Evolutionary conservation across 768 basidiomycete species (phyloP), one percentile per base, ranked within the genome.

Genomic region (Boletellus emodensis): DNA sequence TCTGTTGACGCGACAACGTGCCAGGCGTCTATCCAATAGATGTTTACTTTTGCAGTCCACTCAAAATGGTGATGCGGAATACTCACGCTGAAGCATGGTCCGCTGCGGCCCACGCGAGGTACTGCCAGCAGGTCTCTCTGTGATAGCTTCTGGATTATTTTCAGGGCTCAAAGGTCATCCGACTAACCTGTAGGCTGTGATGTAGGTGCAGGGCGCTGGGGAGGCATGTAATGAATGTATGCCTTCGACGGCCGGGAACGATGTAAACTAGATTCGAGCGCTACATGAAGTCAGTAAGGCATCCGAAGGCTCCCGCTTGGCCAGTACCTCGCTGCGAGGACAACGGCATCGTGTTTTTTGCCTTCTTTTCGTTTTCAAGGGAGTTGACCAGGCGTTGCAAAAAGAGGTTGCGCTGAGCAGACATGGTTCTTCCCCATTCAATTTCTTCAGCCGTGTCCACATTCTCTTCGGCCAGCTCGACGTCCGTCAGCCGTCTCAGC

Each of bases 361-460:
- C 53, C 64, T 74, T 80, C 63, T 76, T 81, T 32, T 82, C 81
- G 26, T 66, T 67, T 44, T 82, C 79, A 32, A 72, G 61, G 6
- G 77, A 74, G 46, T 79, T 73, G 18, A 90, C 82, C 33, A 90
- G 78, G 52, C 79, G 82, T 52, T 82, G 80, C 42, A 89, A 74
- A 60, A 94, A 92, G 34, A 76, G 60, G 57, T 85, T 84, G 53
- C 92, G 76, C 36, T 83, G 76, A 34, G 73, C 70, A 30, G 86
- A 83, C 91, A 92, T 94, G 59, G 72, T 71, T 53, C 67, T 74
- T 17, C 88, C 93, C 81, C 86, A 92, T 44, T 83, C 80, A 35
- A 88, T 70, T 69, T 95, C 93, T 47, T 87, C 85, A 10, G 65
- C 58, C 0, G 85, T 83, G 64, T 95, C 92, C 34, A 90, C 72